phyloP scores from a whole-genome alignment of 2,329 filamentous ascomycete genomes.

The Paecilomyces dactylethromorphus region DNA sequence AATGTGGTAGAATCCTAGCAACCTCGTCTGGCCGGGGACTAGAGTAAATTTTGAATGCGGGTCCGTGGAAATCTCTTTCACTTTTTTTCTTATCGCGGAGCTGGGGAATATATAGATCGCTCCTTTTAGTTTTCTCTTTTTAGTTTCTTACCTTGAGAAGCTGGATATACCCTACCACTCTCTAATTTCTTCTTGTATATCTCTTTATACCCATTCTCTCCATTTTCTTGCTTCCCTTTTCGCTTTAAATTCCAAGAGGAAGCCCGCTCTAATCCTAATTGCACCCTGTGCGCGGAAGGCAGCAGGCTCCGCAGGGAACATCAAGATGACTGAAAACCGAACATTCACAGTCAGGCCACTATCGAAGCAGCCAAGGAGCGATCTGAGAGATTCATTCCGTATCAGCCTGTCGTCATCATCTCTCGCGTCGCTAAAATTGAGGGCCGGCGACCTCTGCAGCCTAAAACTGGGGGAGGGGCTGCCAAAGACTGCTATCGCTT shows the following conservation, averaged over 20 bases:
- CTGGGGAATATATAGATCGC: not conserved
- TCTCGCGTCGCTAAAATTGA: slow-evolving; percentile 49
- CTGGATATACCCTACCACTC: not conserved
- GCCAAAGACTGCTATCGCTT: slow-evolving; percentile 55
- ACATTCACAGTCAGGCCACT: slow-evolving; percentile 51
- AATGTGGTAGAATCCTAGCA: not conserved
- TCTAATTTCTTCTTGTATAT: not conserved
- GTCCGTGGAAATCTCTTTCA: not conserved
- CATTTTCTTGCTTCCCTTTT: not conserved
- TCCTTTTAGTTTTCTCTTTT: not conserved
- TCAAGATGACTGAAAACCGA: slow-evolving; percentile 30
- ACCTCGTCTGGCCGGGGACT: not conserved
- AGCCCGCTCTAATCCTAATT: not conserved
- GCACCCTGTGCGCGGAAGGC: not conserved
- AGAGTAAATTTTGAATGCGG: not conserved
- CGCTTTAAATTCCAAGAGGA: not conserved
- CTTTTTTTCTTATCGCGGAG: not conserved
- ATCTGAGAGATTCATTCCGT: slow-evolving; percentile 53
- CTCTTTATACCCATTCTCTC: not conserved
- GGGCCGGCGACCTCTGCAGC: slow-evolving; percentile 52
- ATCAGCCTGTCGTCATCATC: slow-evolving; percentile 52
- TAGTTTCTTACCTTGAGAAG: too few relatives aligned
- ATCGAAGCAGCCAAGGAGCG: slow-evolving; percentile 39
- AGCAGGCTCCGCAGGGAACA: not conserved
- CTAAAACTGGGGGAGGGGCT: slow-evolving; percentile 28